Conservation (phyloP, 805 yeast genomes). For the Candida maltosa region DNA sequence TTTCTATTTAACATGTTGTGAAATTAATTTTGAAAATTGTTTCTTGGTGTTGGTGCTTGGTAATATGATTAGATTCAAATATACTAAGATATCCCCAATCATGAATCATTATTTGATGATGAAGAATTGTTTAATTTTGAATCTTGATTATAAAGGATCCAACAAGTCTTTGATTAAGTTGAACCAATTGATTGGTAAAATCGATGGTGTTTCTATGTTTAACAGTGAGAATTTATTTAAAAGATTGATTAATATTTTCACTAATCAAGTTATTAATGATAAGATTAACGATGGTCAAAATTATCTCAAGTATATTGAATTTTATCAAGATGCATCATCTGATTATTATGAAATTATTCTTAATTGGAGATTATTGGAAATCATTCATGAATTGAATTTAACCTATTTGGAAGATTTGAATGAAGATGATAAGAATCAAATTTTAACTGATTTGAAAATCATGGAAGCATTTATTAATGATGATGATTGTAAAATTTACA, state of each 20-base stretch:
- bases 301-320: constrained; percentile 28
- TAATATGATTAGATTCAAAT: constrained; percentile 18
- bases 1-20: constrained; percentile 23
- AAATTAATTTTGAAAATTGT: constrained; percentile 30
- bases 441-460: constrained; percentile 10
- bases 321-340: constrained; percentile 12
- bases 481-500: constrained; percentile 9
- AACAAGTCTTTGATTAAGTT: constrained; percentile 18
- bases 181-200: constrained; percentile 20
- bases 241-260: constrained; percentile 26
- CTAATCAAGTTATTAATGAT: constrained; percentile 19
- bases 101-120: constrained; percentile 22
- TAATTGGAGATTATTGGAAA: constrained; percentile 36
- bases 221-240: constrained; percentile 21
- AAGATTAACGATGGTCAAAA: constrained; percentile 25
- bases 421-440: constrained; percentile 10
- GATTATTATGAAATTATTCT: constrained; percentile 25
- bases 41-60: constrained; percentile 29
- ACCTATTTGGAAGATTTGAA: constrained; percentile 21
- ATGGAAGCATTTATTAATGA: constrained; percentile 9
- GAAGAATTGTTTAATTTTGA: constrained; percentile 22
- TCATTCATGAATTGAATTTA: constrained; percentile 28
- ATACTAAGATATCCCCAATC: constrained; percentile 15
- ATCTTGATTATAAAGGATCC: constrained; percentile 28
- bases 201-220: constrained; percentile 31